These are phyloP conservation scores for Rostrohypoxylon terebratum DNA, from an alignment of 495 filamentous ascomycete genomes.

Conservation along the genomic window DNA sequence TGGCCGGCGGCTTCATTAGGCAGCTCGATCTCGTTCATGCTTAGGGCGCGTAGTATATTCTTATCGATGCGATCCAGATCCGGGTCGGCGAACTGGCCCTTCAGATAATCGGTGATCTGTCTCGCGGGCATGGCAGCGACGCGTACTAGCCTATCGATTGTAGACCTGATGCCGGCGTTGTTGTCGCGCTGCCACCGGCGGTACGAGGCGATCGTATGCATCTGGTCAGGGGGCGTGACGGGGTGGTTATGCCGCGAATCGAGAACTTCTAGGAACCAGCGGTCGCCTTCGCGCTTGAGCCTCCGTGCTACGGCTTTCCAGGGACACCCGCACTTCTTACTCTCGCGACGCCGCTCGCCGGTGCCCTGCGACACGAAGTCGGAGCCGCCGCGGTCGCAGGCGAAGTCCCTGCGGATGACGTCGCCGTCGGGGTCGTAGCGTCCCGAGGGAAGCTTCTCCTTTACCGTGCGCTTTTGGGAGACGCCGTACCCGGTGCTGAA, in stretches of 20 bases:
- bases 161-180: constrained; percentile 45
- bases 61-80: constrained; percentile 45
- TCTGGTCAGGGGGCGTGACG: constrained; percentile 43
- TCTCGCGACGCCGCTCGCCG: constrained; percentile 48
- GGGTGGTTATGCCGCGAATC: constrained; percentile 46
- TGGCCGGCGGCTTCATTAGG: constrained; percentile 18
- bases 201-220: constrained; percentile 49
- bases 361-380: constrained; percentile 48
- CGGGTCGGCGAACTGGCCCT: constrained; percentile 39
- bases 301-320: constrained; percentile 47
- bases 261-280: constrained; percentile 47
- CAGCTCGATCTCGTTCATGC: constrained; percentile 42
- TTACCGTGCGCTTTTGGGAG: constrained; percentile 49
- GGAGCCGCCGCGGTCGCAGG: constrained; percentile 47
- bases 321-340: constrained; percentile 46
- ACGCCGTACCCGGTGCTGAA: constrained; percentile 50
- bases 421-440: constrained; percentile 46
- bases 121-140: constrained; percentile 47
- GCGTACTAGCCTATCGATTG: constrained; percentile 37
- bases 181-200: constrained; percentile 50
- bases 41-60: constrained; percentile 46
- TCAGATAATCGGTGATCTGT: constrained; percentile 43
- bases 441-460: constrained; percentile 49
- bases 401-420: constrained; percentile 48
- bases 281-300: constrained; percentile 46